Conservation (phyloP, 1,284 basidiomycete species). For the Rhodofomes roseus region DNA sequence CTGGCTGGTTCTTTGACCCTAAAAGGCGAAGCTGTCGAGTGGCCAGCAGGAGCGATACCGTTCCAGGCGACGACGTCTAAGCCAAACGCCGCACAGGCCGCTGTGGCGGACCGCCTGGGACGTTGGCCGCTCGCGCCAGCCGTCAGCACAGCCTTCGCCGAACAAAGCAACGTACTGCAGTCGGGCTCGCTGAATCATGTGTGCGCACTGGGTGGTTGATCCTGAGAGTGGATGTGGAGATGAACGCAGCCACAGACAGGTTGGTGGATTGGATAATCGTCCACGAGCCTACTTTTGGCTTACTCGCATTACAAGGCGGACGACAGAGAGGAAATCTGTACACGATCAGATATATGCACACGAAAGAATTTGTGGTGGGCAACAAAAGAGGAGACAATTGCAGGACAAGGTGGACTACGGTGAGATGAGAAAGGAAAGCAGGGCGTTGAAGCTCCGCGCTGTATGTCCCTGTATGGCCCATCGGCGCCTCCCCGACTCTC, state of each 20-base stretch:
- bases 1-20: background rate
- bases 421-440: background rate
- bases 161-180: background rate
- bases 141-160: background rate
- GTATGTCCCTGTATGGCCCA: conserved; percentile 21
- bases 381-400: background rate
- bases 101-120: background rate
- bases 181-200: background rate
- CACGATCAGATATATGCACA: too few species aligned
- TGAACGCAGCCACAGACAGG: background rate
- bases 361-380: background rate
- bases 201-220: background rate
- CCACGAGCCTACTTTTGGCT: background rate
- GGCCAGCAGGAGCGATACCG: background rate
- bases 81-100: background rate
- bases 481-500: conserved; percentile 23
- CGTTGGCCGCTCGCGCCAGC: background rate
- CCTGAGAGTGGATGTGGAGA: background rate
- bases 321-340: too few species aligned
- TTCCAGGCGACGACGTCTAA: background rate
- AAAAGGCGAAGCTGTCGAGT: background rate
- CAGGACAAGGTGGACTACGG: background rate
- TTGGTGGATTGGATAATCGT: background rate
- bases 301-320: too few species aligned
- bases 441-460: conserved; percentile 23